A percentile compares a stretch with the other conserved stretches of the same genome.
phyloP scores from a whole-genome alignment of 768 basidiomycete species.

The Boletus rufocinnamomeus region DNA sequence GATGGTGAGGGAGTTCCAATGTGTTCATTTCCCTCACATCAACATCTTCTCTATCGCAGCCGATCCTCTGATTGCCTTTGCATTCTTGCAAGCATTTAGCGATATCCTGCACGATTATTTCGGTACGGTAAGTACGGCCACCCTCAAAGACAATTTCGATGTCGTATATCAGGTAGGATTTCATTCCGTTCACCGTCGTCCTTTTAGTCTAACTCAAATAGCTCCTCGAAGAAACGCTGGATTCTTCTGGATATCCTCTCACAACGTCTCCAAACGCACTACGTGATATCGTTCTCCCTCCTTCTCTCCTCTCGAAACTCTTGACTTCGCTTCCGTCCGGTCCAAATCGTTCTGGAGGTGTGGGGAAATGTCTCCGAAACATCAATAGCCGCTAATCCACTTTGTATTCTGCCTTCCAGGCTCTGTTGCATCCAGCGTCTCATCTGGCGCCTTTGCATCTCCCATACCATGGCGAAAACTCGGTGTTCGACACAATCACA shows the following conservation, averaged over 20 bases:
- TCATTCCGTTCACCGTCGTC: background rate
- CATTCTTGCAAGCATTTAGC: constrained; percentile 83
- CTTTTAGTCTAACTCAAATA: constrained; percentile 32
- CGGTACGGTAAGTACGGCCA: constrained; percentile 76
- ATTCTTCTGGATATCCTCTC: constrained; percentile 87
- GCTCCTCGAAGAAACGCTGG: constrained; percentile 95
- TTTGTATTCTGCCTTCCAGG: constrained; percentile 10
- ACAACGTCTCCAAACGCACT: constrained; percentile 90
- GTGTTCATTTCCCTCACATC: background rate
- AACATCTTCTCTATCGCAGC: constrained; percentile 44
- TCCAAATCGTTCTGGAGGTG: constrained; percentile 34
- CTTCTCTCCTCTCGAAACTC: constrained; percentile 79
- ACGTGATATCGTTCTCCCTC: constrained; percentile 91
- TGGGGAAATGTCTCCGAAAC: background rate
- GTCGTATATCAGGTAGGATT: constrained; percentile 83
- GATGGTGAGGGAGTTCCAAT: constrained; percentile 55
- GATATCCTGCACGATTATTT: constrained; percentile 87
- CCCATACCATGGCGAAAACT: constrained; percentile 94
- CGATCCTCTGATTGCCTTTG: constrained; percentile 87
- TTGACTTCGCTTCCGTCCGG: constrained; percentile 40
- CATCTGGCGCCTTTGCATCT: constrained; percentile 68
- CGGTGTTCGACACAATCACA: constrained; percentile 78
- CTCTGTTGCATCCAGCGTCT: constrained; percentile 38
- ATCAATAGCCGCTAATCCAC: background rate
- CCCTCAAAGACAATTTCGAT: constrained; percentile 90